phyloP scores from a whole-genome alignment of 768 basidiomycete species.

The Suillus tomentosus region DNA sequence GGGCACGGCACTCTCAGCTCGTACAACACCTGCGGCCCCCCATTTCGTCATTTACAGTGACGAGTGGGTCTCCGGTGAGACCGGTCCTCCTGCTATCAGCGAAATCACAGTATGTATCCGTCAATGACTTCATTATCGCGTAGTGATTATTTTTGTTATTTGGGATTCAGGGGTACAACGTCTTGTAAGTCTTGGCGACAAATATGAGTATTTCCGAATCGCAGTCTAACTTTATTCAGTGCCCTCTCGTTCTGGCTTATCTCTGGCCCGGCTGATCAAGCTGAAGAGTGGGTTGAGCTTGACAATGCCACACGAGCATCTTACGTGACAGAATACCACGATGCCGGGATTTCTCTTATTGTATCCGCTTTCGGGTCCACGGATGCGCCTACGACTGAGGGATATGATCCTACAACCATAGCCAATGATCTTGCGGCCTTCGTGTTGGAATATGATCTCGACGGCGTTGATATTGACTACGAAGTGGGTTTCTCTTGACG shows the following conservation, averaged over 20 bases:
- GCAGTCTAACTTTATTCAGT: conserved; percentile 25
- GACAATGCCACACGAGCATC: conserved; percentile 46
- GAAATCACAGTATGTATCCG: conserved; percentile 31
- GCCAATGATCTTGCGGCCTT: conserved; percentile 68
- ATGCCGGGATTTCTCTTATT: conserved; percentile 61
- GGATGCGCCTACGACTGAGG: conserved; percentile 56
- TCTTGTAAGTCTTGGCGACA: conserved; percentile 45
- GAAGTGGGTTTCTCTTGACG: conserved; percentile 38
- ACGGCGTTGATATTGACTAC: conserved; percentile 78
- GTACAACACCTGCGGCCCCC: conserved; percentile 32
- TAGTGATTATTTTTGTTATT: conserved; percentile 1
- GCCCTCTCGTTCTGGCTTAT: conserved; percentile 56
- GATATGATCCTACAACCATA: conserved; percentile 60
- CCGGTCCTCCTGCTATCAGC: conserved; percentile 38
- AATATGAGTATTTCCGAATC: background rate
- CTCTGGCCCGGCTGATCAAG: conserved; percentile 62
- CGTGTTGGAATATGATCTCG: conserved; percentile 60
- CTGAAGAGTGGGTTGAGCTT: conserved; percentile 52
- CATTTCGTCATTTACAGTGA: conserved; percentile 45
- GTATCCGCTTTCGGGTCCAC: conserved; percentile 63
- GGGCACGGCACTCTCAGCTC: background rate
- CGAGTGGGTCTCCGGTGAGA: conserved; percentile 38
- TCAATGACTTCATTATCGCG: background rate
- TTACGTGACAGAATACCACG: conserved; percentile 53
- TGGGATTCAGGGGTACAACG: conserved; percentile 51